A percentile compares a stretch with the other conserved stretches of the same genome.
Conservation (phyloP, 768 basidiomycete species). For the Hericium alpestre region DNA sequence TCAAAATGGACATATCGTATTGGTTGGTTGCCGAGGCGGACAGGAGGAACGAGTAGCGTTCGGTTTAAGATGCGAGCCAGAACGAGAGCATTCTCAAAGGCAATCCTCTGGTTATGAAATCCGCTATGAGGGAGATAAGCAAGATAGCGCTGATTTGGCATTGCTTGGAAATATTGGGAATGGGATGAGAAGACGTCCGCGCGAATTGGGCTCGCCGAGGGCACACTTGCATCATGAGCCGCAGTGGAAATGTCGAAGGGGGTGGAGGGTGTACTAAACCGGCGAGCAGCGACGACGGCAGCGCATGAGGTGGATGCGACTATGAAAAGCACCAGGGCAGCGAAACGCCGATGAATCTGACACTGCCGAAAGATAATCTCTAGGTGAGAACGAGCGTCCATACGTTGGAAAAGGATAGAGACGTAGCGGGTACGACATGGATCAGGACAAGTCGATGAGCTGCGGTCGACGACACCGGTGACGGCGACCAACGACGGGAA, state of each 20-base stretch:
- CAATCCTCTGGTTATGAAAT: conserved; percentile 80
- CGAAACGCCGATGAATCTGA: too few species aligned
- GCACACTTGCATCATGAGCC: background rate
- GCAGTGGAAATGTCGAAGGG: too few species aligned
- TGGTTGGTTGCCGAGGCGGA: conserved; percentile 52
- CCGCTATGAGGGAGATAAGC: conserved; percentile 78
- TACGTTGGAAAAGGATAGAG: too few species aligned
- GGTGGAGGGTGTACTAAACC: background rate
- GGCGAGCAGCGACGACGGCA: background rate
- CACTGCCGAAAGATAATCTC: too few species aligned
- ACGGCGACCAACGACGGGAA: too few species aligned
- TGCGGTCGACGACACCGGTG: too few species aligned
- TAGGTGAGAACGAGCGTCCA: too few species aligned
- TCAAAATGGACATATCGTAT: conserved; percentile 50
- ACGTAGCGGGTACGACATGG: too few species aligned
- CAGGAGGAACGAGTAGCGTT: conserved; percentile 70
- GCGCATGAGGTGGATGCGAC: background rate
- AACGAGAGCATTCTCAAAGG: conserved; percentile 76
- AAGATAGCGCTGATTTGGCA: conserved; percentile 34
- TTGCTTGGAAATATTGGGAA: background rate
- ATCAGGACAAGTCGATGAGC: too few species aligned
- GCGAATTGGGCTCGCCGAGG: background rate
- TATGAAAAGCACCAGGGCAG: too few species aligned
- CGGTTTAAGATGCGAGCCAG: conserved; percentile 61
- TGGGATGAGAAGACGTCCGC: background rate